These are phyloP conservation scores for Lactifluus piperatus DNA, from an alignment of 768 basidiomycete species.

Conservation along the genomic window DNA sequence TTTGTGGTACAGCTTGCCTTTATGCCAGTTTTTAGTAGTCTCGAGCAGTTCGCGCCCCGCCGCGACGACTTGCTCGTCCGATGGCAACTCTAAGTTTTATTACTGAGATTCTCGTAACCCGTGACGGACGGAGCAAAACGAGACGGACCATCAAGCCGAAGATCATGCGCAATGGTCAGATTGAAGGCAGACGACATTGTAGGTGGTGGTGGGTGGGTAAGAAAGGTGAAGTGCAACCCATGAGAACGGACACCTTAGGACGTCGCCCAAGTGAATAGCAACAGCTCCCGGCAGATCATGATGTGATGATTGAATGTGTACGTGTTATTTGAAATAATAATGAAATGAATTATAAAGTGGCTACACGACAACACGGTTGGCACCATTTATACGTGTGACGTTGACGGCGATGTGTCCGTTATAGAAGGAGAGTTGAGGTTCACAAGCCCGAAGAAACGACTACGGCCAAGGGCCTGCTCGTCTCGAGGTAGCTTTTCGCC, in stretches of 20 bases:
- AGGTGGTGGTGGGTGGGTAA: background rate
- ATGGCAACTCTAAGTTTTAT: conserved; percentile 42
- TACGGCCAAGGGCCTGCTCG: conserved; percentile 62
- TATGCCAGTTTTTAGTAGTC: conserved; percentile 52
- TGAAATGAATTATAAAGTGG: background rate
- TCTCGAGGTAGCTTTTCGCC: conserved; percentile 86
- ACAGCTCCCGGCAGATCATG: background rate
- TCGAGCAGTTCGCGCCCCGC: conserved; percentile 49
- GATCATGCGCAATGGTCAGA: conserved; percentile 31
- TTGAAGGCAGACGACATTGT: conserved; percentile 23
- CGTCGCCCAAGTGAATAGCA: too few relatives aligned
- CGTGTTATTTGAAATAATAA: background rate
- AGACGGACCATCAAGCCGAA: conserved; percentile 33
- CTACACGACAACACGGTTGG: background rate
- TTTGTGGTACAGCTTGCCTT: conserved; percentile 52
- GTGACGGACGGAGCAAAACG: background rate
- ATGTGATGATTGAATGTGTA: background rate
- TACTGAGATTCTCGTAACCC: background rate
- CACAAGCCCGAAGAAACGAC: conserved; percentile 75
- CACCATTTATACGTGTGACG: background rate
- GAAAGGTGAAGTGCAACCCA: background rate
- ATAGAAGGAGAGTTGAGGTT: conserved; percentile 37
- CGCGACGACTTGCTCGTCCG: conserved; percentile 47
- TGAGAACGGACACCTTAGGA: background rate
- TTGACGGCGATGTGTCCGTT: background rate